Evolutionary conservation across 129 eudicot genomes (phyloP), one percentile per base, ranked within the genome.

Genomic region (Smallanthus sonchifolius): DNA sequence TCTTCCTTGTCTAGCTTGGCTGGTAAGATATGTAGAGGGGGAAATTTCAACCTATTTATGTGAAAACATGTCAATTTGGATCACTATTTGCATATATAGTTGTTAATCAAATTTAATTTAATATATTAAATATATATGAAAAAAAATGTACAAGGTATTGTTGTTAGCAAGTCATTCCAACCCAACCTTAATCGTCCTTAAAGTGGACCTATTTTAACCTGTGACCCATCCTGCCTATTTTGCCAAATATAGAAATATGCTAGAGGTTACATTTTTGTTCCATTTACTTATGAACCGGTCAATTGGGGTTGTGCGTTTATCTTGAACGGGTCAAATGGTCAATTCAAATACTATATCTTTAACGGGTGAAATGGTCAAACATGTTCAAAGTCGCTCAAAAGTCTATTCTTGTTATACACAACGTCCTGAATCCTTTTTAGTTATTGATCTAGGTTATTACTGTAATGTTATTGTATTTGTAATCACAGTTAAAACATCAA

Each of bases 1-100:
- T 81, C 90, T 48, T 85, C 90, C 55, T 73, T 95, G 37, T 88
- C 95, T 54, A 81, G 86, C 67, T 56, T 89, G 75, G 65, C 82
- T 0, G 94, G 97, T 89, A 84, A 86, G 88, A 72, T 49, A 48
- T 66, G 42, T 38, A 51, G 2, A 75, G 16, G 43, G 42, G 13
- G 0, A 4, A 13, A 10, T 34, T 40, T 73, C 15, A 48, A 49
- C 52, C 45, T 36, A 7, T 64, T 48, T 75, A 65, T 51, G 66
- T 52, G 49, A 24, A 65, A 51, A 15, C 3, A 10, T 17, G 55
- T 51, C 9, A 7, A 43, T 7, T n/a, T 7, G n/a, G n/a, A 20
- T 54, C 5, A 6, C 2, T 3, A 2, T 61, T n/a, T n/a, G 14
- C 67, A 2, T 13, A 24, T 59, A 24, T 6, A 16, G 10, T 54